Percentiles rank a stretch among this genome's conserved stretches.
These are phyloP conservation scores for Chlamydomonas incerta DNA, from an alignment of 139 green algal genomes.

Conservation along the genomic window DNA sequence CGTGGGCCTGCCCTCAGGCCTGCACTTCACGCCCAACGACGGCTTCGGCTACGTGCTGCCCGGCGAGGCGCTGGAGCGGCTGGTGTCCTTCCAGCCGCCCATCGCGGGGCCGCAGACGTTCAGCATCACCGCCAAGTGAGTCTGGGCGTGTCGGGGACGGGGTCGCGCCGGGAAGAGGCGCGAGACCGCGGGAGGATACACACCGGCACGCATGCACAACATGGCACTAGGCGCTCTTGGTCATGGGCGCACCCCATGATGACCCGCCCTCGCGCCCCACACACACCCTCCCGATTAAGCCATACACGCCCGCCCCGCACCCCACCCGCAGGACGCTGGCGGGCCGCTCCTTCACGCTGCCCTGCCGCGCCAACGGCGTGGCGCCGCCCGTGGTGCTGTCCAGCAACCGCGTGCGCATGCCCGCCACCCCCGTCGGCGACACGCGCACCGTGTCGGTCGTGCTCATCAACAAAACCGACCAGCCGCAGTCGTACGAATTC, in stretches of 20 bases:
- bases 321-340: constrained; percentile 47
- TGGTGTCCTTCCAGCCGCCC: constrained; percentile 60
- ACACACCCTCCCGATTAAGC: too few relatives aligned
- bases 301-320: too few relatives aligned
- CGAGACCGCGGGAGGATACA: too few relatives aligned
- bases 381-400: constrained; percentile 58
- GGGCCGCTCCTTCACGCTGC: constrained; percentile 65
- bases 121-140: constrained; percentile 20
- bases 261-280: too few relatives aligned
- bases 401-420: constrained; percentile 63
- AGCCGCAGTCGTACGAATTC: constrained; percentile 70
- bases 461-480: constrained; percentile 61
- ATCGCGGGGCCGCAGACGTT: constrained; percentile 66
- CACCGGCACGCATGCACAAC: too few relatives aligned
- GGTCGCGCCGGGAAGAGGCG: too few relatives aligned
- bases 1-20: constrained; percentile 45
- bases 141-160: too few relatives aligned
- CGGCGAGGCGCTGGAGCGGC: constrained; percentile 52
- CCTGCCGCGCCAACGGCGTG: constrained; percentile 51
- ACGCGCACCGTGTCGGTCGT: constrained; percentile 53
- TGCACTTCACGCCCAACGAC: constrained; percentile 58
- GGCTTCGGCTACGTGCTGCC: constrained; percentile 73
- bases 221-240: too few relatives aligned
- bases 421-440: constrained; percentile 69
- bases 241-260: too few relatives aligned